Evolutionary conservation across 2,329 filamentous ascomycete genomes (phyloP).

Genomic region (Pseudopithomyces chartarum): DNA sequence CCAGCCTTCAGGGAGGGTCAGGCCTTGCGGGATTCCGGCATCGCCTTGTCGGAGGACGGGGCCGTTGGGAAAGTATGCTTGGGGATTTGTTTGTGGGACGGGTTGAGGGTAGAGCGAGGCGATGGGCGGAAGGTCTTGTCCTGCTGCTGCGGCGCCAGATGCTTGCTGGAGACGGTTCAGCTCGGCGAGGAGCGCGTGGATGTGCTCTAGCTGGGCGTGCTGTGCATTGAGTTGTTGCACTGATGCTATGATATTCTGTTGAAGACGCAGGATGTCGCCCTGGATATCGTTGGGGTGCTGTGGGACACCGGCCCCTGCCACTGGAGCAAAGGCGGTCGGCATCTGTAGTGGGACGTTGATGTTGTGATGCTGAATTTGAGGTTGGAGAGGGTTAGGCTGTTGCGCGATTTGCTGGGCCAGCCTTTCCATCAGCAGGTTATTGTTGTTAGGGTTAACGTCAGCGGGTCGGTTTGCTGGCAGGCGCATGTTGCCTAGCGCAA

Average conservation of each 20-base stretch:
- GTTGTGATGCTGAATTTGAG: slow-evolving; percentile 10
- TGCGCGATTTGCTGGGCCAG: slow-evolving; percentile 27
- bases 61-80: slow-evolving; percentile 40
- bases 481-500: slow-evolving; percentile 42
- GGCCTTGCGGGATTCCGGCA: slow-evolving; percentile 38
- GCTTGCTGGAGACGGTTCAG: slow-evolving; percentile 39
- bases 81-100: slow-evolving; percentile 26
- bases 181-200: slow-evolving; percentile 37
- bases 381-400: slow-evolving; percentile 21
- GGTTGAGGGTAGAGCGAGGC: slow-evolving; percentile 27
- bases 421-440: slow-evolving; percentile 25
- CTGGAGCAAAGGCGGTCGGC: slow-evolving; percentile 14
- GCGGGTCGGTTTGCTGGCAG: slow-evolving; percentile 32
- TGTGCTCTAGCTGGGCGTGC: slow-evolving; percentile 40
- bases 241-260: slow-evolving; percentile 45
- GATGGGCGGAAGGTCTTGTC: slow-evolving; percentile 32
- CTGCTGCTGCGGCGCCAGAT: slow-evolving; percentile 31
- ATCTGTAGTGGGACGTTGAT: slow-evolving; percentile 12
- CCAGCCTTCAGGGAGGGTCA: slow-evolving; percentile 46
- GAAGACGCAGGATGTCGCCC: slow-evolving; percentile 42
- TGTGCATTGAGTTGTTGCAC: slow-evolving; percentile 40
- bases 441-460: slow-evolving; percentile 29
- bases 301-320: slow-evolving; percentile 23
- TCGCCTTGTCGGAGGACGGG: slow-evolving; percentile 40
- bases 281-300: slow-evolving; percentile 42